Evolutionary conservation across 352 stramenopile species (phyloP), one percentile per base, ranked within the genome.

Genomic region (Globisporangium spinosum): DNA sequence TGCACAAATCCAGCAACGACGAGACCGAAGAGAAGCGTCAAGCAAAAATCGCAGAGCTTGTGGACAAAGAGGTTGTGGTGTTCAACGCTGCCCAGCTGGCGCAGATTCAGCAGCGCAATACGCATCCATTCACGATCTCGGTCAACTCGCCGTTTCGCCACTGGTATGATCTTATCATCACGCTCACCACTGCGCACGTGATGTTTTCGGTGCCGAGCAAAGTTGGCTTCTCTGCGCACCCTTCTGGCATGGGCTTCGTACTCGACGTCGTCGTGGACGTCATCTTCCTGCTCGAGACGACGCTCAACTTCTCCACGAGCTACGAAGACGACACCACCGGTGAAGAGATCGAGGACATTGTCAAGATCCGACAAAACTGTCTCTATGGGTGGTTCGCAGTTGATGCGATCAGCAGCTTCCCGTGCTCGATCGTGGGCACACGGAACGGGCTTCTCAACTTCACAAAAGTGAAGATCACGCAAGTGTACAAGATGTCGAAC

Each of bases 101-200:
- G 7, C 74, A 87, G 58, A 90, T 80, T 29, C 82, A 90, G 45
- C 65, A 82, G 59, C 73, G 71, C 25, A 87, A 76, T 29, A 72
- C 77, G 6, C 58, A 87, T 49, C 74, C 72, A 17, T 76, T 88
- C 49, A 87, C 78, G 10, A 88, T 89, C 23, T 89, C 82, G 27
- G 67, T 87, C 25, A 77, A 89, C 68, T 90, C 82, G 1, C 75
- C 67, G 3, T 90, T 87, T 23, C 79, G 81, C 0, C 74, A 77
- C 35, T 89, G 80, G 82, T 89, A 78, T 79, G 80, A 89, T 65
- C 76, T 90, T 22, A 32, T 85, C 13, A 78, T 89, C 34, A 79
- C 80, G 0, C 59, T 82, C 13, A 81, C 75, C 13, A 83, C 79
- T 7, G 70, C 77, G 17, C 87, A 89, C 47, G 75, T 89, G 62